Conservation (phyloP, 176 grass and related monocot species). For the Hordeum marinum region DNA sequence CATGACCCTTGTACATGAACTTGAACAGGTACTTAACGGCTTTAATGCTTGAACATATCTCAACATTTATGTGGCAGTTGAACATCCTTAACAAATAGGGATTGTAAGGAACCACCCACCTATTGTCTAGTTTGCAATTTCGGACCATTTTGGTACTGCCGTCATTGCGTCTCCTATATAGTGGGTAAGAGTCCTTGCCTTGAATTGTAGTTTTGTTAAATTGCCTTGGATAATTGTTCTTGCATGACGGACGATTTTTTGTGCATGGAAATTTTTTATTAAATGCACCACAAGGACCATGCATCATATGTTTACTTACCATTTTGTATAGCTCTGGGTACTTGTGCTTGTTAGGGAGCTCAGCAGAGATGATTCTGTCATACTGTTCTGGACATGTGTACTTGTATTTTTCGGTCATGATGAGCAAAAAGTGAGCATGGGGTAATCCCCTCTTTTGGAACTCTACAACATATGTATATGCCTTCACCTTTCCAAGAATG, state of each 20-base stretch:
- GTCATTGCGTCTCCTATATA: background rate
- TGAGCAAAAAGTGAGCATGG: background rate
- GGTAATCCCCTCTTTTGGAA: background rate
- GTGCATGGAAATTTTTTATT: too few species aligned
- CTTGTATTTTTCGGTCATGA: background rate
- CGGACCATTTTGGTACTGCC: background rate
- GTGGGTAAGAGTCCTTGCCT: background rate
- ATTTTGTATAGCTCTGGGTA: background rate
- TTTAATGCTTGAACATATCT: background rate
- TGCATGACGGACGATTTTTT: background rate
- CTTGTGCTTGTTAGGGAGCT: background rate
- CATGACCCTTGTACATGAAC: background rate
- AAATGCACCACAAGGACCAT: background rate
- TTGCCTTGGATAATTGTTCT: background rate
- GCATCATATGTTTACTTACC: background rate
- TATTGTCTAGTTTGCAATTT: background rate
- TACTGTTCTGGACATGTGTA: background rate
- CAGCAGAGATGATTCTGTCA: background rate
- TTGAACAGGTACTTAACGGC: background rate
- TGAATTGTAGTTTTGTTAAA: background rate
- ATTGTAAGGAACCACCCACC: background rate
- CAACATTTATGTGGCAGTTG: conserved; percentile 5
- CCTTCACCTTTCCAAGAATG: background rate
- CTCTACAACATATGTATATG: background rate
- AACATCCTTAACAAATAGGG: background rate